Evolutionary conservation across 306 rosid genomes (phyloP), one percentile per base, ranked within the genome.

Genomic region (Prunus fruticosa): DNA sequence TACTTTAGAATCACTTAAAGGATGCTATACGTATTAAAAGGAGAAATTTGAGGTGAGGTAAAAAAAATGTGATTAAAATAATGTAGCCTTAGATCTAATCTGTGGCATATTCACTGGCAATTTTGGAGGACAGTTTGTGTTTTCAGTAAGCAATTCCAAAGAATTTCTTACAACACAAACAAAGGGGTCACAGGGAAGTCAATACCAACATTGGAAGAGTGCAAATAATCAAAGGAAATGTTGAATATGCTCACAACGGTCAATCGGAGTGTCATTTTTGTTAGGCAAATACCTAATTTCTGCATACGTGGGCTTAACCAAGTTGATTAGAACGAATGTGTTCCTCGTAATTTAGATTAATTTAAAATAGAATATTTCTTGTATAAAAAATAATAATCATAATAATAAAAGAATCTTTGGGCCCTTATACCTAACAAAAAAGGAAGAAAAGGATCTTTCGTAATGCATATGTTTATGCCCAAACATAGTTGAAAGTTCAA

Each of bases 201-300:
- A 10, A 60, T 60, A 60, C 25, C 43, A 38, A 38, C 7, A 38
- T 7, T 25, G 65, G 23, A 32, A 64, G 68, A 28, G n/a, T 6
- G 5, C n/a, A 52, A 38, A 38, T 1, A 38, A 38, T 38, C 9
- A 38, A 7, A 38, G 43, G 43, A 38, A 38, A 38, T 38, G 43
- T 38, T 38, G 8, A 38, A 38, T 6, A 38, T 38, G 27, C 3
- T 22, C 2, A 6, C 32, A 30, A 53, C 4, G 41, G 32, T 72
- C 66, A 32, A 28, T 32, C 1, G 14, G 22, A 30, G 12, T 32
- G 15, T 72, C 9, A 20, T 25, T 60, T 34, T 54, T 54, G 34
- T 54, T 53, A 72, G 38, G 76, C 38, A 34, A 56, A 20, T 56
- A n/a, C 18, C 76, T 18, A 56, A 63, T 63, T 34, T 63, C 43